Conservation (phyloP, 1,139 yeast species). For the Suhomyces taliae region DNA sequence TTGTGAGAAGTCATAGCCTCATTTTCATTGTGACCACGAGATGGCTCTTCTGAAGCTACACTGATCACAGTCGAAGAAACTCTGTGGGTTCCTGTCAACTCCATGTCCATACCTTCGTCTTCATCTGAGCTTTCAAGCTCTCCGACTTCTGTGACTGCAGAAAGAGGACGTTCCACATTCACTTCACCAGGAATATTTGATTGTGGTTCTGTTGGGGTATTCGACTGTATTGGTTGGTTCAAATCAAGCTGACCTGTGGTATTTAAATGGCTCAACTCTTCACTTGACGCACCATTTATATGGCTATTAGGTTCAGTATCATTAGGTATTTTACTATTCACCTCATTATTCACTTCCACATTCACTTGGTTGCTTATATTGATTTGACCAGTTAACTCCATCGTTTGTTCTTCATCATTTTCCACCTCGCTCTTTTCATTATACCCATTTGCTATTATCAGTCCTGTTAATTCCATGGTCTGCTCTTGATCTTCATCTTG, state of each 20-base stretch:
- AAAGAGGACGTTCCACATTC: no score
- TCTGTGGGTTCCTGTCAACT: slow-evolving; percentile 19
- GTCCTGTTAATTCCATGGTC: slow-evolving; percentile 22
- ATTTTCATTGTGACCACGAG: slow-evolving; percentile 1
- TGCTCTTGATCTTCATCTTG: slow-evolving; percentile 17
- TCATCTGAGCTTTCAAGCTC: slow-evolving; percentile 7
- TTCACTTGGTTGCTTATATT: no score
- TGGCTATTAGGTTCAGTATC: no score
- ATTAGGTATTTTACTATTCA: no score
- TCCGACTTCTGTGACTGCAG: neutral
- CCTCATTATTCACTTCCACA: no score
- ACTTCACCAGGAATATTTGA: no score
- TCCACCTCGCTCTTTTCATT: neutral
- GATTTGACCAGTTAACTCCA: neutral
- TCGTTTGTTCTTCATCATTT: neutral
- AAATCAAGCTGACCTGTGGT: no score
- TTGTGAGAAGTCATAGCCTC: slow-evolving; percentile 1
- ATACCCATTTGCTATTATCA: neutral
- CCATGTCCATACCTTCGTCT: slow-evolving; percentile 24
- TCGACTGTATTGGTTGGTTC: no score
- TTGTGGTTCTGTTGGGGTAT: no score
- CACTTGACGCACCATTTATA: no score
- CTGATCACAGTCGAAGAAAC: neutral
- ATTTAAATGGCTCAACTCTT: no score
- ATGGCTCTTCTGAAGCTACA: neutral